Evolutionary conservation across 2,329 filamentous ascomycete genomes (phyloP), one percentile per base, ranked within the genome.

Genomic region (Botrytis sinoallii): DNA sequence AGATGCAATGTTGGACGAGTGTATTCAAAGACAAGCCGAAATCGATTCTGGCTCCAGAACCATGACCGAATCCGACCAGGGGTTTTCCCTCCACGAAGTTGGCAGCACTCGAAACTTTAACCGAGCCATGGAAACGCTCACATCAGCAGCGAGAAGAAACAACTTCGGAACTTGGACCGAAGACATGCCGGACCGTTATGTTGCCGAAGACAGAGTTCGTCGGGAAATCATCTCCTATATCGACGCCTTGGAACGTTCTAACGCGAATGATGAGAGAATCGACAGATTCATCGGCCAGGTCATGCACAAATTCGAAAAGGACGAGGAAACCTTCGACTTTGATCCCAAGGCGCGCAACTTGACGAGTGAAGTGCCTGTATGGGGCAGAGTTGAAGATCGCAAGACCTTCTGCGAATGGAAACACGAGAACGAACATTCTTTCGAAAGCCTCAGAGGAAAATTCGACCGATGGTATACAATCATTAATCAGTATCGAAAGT

Each of bases 371-470:
- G 0, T 9, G 10, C 46, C 35, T 6, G 3, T 29, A 35, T 7
- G 16, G 7, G 16, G 4, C 9, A 2, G 16, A 68, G 9, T 38
- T 8, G 25, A 20, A 14, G 52, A 57, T 57, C 35, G 25, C 35
- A 14, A 42, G 16, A 14, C 48, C 10, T 69, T 69, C 48, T 52
- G 35, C 9, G 4, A 57, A 22, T 69, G 66, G 66, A 52, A 25
- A 5, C 6, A 3, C 22, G 1, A 57, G 10, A 25, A 16, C 18
- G 38, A 69, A 5, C 8, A 10, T 22, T 29, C 20, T 12, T 10
- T 5, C 3, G 1, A 12, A 4, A n/a, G 0, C 1, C 1, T 18
- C 8, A 25, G 0, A 6, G 35, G 25, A 42, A 0, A 0, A 22
- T 57, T 44, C 18, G 5, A 32, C 4, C 48, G 66, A 18, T 69